Percentiles rank a stretch among this genome's conserved stretches.
phyloP scores from a whole-genome alignment of 805 yeast genomes.

The Candida fluviatilis region DNA sequence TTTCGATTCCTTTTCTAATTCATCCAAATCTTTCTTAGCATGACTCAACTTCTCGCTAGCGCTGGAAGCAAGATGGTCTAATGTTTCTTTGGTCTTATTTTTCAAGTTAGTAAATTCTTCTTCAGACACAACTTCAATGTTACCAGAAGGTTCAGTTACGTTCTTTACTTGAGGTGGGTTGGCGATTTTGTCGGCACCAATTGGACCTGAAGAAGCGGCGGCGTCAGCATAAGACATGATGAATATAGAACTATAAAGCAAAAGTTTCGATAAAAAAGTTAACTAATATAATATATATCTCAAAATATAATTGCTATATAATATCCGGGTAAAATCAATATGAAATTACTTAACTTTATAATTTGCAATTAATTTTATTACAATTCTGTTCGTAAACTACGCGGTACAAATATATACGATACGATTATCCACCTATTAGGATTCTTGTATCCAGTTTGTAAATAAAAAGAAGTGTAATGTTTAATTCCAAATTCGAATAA shows the following conservation, averaged over 20 bases:
- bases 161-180: conserved; percentile 13
- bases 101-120: conserved; percentile 11
- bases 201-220: conserved; percentile 37
- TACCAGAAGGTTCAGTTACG: conserved; percentile 7
- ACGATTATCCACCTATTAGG: too few species aligned
- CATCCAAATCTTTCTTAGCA: conserved; percentile 18
- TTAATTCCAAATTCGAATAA: too few species aligned
- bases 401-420: too few species aligned
- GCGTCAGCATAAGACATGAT: conserved; percentile 36
- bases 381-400: too few species aligned
- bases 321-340: not conserved
- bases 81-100: conserved; percentile 2
- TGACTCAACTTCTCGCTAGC: conserved; percentile 11
- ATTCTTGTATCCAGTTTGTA: too few species aligned
- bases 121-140: conserved; percentile 12
- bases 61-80: not conserved
- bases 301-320: not conserved
- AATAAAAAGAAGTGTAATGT: too few species aligned
- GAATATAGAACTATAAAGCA: too few species aligned
- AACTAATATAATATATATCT: too few species aligned
- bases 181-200: conserved; percentile 28
- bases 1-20: conserved; percentile 18
- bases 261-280: too few species aligned
- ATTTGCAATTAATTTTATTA: too few species aligned
- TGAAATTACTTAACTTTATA: too few species aligned